Evolutionary conservation across 2,329 filamentous ascomycete species (phyloP).

Genomic region (Ramularia endophylla): DNA sequence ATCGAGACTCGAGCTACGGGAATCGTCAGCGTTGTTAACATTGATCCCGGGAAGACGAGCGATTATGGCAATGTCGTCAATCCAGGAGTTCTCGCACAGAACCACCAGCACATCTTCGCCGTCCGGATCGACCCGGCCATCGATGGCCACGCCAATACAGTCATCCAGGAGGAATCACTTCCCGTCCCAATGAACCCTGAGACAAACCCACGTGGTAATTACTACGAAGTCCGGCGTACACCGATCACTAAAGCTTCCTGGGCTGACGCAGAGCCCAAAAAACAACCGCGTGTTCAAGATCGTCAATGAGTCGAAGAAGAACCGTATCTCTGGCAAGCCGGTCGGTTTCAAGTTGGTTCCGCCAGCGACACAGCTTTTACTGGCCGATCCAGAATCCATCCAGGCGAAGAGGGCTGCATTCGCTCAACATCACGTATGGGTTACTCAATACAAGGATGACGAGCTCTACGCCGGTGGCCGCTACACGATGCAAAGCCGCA

Average conservation of each 20-base stretch:
- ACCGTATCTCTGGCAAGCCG: conserved; percentile 41
- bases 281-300: conserved; percentile 54
- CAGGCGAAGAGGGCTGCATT: conserved; percentile 45
- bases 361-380: conserved; percentile 44
- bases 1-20: conserved; percentile 61
- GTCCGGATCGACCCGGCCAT: conserved; percentile 60
- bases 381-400: conserved; percentile 41
- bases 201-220: conserved; percentile 57
- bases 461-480: conserved; percentile 47
- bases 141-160: conserved; percentile 51
- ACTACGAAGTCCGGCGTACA: conserved; percentile 48
- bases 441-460: conserved; percentile 48
- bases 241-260: conserved; percentile 18
- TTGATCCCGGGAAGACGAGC: conserved; percentile 49
- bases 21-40: conserved; percentile 56
- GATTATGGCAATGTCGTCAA: conserved; percentile 53
- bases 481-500: conserved; percentile 44
- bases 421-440: conserved; percentile 48
- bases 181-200: conserved; percentile 44
- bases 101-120: conserved; percentile 66
- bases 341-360: conserved; percentile 47
- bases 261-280: conserved; percentile 33
- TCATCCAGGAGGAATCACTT: conserved; percentile 49
- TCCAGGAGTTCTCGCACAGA: conserved; percentile 59
- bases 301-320: conserved; percentile 42